Evolutionary conservation across 192 early-diverging fungal genomes (phyloP).

Genomic region (Chytriomyces hyalinus): DNA sequence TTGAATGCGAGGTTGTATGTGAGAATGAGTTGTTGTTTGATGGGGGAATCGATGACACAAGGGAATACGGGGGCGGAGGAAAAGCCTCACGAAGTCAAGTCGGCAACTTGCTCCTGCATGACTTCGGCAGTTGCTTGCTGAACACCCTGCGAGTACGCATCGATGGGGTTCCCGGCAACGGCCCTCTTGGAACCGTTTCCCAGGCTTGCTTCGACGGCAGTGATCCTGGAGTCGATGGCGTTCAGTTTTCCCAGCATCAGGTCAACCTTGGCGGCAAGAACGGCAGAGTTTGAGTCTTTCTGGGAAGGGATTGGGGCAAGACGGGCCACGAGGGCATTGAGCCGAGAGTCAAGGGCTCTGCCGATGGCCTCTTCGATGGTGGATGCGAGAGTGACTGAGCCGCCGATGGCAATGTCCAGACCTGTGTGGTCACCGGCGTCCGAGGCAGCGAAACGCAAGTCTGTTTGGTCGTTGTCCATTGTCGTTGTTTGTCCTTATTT

Average conservation of each 20-base stretch:
- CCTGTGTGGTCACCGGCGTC: too few relatives aligned
- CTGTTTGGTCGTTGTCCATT: too few relatives aligned
- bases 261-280: constrained; percentile 5
- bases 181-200: neutral
- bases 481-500: too few relatives aligned
- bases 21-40: neutral
- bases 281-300: neutral
- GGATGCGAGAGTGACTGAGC: too few relatives aligned
- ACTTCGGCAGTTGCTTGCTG: constrained; percentile 15
- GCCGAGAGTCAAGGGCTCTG: neutral
- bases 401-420: too few relatives aligned
- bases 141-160: constrained; percentile 4
- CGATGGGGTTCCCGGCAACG: neutral
- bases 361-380: neutral
- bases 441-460: too few relatives aligned
- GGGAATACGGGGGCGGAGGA: neutral
- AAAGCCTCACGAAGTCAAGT: neutral
- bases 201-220: constrained; percentile 4
- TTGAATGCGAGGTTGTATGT: neutral
- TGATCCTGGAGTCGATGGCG: constrained; percentile 12
- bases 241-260: constrained; percentile 11
- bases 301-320: neutral
- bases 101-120: constrained; percentile 26
- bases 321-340: neutral
- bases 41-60: neutral